Evolutionary conservation across 768 basidiomycete species (phyloP).

Genomic region (Coprinopsis marcescibilis): DNA sequence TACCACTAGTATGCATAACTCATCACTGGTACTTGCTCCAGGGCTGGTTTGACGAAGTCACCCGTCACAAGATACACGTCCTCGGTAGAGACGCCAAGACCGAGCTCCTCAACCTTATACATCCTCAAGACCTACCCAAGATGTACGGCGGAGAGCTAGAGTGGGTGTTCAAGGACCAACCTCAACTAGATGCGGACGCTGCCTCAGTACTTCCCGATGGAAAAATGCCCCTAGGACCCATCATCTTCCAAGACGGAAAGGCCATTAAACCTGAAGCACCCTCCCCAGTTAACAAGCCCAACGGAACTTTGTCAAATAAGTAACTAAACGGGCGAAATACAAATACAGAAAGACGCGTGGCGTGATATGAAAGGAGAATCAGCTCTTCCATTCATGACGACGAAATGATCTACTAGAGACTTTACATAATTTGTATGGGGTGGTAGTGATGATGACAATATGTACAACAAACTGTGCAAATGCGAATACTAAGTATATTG

Average conservation of each 20-base stretch:
- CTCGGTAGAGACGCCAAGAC: constrained; percentile 55
- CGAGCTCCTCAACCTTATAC: constrained; percentile 43
- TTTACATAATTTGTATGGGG: too few species aligned
- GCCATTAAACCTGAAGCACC: constrained; percentile 21
- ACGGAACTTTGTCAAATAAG: neutral
- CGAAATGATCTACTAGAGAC: too few species aligned
- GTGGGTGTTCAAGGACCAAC: constrained; percentile 66
- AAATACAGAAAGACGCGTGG: too few species aligned
- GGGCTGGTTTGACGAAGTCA: constrained; percentile 79
- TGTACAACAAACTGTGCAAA: too few species aligned
- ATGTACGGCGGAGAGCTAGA: constrained; percentile 71
- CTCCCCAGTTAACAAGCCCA: neutral
- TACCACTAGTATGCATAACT: neutral
- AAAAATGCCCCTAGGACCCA: constrained; percentile 53
- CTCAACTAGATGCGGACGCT: constrained; percentile 53
- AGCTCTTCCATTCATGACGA: too few species aligned
- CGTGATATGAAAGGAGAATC: too few species aligned
- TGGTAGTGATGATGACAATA: too few species aligned
- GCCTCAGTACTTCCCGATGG: constrained; percentile 32
- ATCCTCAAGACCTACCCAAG: constrained; percentile 48
- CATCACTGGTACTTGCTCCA: constrained; percentile 17
- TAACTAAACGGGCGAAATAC: neutral
- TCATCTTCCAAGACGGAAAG: constrained; percentile 41
- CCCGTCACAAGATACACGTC: constrained; percentile 72
- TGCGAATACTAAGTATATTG: too few species aligned